Evolutionary conservation across 495 filamentous ascomycete species (phyloP).

Genomic region (Ramalina intermedia): DNA sequence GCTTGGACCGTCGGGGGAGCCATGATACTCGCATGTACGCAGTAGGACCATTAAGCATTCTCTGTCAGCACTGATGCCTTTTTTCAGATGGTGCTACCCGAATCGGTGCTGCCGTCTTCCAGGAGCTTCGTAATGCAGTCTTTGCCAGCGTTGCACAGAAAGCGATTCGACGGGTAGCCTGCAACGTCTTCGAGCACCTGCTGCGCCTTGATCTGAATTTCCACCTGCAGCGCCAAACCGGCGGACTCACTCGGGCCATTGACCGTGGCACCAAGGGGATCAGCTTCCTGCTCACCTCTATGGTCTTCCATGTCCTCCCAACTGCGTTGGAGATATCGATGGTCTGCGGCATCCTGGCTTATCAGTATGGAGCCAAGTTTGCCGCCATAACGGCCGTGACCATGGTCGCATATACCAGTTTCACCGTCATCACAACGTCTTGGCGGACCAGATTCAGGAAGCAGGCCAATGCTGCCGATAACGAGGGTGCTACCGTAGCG

Average conservation of each 20-base stretch:
- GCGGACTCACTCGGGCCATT: conserved; percentile 84
- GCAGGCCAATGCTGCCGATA: conserved; percentile 90
- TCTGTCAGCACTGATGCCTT: not conserved
- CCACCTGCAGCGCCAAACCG: conserved; percentile 85
- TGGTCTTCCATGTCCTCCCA: conserved; percentile 95
- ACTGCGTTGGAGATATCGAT: conserved; percentile 88
- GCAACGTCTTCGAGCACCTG: conserved; percentile 84
- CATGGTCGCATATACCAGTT: conserved; percentile 86
- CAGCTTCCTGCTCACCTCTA: conserved; percentile 87
- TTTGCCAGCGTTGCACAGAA: conserved; percentile 96
- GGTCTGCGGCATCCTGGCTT: conserved; percentile 85
- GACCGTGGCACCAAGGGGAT: conserved; percentile 97
- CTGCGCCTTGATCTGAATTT: conserved; percentile 83
- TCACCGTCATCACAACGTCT: conserved; percentile 87
- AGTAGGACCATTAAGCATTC: not conserved
- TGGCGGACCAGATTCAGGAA: conserved; percentile 96
- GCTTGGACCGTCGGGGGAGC: conserved; percentile 79
- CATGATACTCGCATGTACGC: conserved; percentile 74
- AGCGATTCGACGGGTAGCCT: conserved; percentile 79
- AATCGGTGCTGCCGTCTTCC: conserved; percentile 73
- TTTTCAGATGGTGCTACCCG: conserved; percentile 64
- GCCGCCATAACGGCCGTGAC: conserved; percentile 81
- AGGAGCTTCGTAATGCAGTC: conserved; percentile 86
- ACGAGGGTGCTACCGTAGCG: conserved; percentile 84
- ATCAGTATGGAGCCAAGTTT: conserved; percentile 84